Evolutionary conservation across 257 asterid species (phyloP).

Genomic region (Striga asiatica): DNA sequence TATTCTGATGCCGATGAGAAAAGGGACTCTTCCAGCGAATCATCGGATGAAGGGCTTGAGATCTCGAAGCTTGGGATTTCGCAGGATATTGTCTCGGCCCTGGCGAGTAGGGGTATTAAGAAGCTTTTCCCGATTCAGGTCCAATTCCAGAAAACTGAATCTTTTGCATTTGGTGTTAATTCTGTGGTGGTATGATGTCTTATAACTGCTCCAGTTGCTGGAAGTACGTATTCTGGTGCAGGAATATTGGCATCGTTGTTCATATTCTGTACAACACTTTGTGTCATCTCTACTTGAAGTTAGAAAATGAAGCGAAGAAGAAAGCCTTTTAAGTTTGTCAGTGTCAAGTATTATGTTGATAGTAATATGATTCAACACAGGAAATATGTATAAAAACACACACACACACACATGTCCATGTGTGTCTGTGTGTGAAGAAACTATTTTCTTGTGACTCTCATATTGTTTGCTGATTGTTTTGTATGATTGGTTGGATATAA

Average conservation of each 20-base stretch:
- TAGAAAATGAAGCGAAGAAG: not conserved
- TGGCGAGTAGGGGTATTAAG: slow-evolving; percentile 54
- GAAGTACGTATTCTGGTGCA: too few relatives aligned
- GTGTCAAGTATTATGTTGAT: too few relatives aligned
- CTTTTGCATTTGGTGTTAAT: not conserved
- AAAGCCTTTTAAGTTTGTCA: too few relatives aligned
- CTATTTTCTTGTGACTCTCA: not conserved
- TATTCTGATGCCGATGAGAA: slow-evolving; percentile 42
- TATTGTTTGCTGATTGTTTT: not conserved
- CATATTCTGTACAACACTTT: not conserved
- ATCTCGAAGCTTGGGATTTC: slow-evolving; percentile 75
- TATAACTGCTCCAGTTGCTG: too few relatives aligned
- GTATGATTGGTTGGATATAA: not conserved
- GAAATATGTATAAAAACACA: too few relatives aligned
- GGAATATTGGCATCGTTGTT: not conserved
- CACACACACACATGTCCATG: not conserved
- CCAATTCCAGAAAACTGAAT: not conserved
- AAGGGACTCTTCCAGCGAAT: slow-evolving; percentile 17
- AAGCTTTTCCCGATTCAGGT: slow-evolving; percentile 98
- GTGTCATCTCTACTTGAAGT: not conserved
- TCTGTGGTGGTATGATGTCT: not conserved
- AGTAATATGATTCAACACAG: too few relatives aligned
- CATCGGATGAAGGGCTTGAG: slow-evolving; percentile 73
- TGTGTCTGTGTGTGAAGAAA: not conserved
- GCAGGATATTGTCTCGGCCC: slow-evolving; percentile 46